phyloP scores from a whole-genome alignment of 2,329 filamentous ascomycete species.

The Ophiosphaerella narmari region DNA sequence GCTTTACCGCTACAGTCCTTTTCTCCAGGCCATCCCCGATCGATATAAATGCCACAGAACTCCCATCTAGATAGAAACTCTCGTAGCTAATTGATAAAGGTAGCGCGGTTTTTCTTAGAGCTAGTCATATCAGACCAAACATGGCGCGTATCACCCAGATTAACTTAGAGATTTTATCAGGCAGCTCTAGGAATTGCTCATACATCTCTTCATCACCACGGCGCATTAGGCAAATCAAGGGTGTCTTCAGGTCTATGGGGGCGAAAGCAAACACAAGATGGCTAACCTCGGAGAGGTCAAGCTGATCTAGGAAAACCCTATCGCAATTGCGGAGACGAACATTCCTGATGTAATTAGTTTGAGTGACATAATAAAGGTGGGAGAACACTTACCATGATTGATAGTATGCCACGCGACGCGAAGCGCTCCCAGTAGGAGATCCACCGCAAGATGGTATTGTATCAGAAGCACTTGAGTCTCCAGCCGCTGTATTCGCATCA shows the following conservation, averaged over 20 bases:
- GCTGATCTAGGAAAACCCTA: conserved; percentile 22
- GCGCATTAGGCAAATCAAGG: conserved; percentile 21
- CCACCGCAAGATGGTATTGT: conserved; percentile 11
- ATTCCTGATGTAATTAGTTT: conserved; percentile 16
- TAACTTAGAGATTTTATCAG: conserved; percentile 26
- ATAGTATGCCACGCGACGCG: conserved; percentile 25
- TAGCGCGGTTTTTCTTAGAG: too few species aligned
- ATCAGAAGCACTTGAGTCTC: not conserved
- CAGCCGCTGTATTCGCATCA: not conserved
- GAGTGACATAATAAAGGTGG: too few species aligned
- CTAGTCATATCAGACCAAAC: too few species aligned
- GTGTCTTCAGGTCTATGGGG: conserved; percentile 47
- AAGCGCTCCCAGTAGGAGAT: conserved; percentile 12
- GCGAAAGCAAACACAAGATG: conserved; percentile 47
- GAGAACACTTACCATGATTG: conserved; percentile 18
- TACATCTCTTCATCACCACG: conserved; percentile 23
- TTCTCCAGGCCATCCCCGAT: conserved; percentile 49
- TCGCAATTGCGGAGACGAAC: conserved; percentile 23
- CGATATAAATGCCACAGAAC: conserved; percentile 48
- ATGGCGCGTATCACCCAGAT: too few species aligned
- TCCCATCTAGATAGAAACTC: too few species aligned
- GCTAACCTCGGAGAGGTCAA: conserved; percentile 28
- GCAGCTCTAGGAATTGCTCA: conserved; percentile 18
- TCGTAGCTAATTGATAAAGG: too few species aligned
- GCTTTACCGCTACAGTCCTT: conserved; percentile 43